Conservation (phyloP, 2,329 filamentous ascomycete genomes). For the Triangularia setosa region DNA sequence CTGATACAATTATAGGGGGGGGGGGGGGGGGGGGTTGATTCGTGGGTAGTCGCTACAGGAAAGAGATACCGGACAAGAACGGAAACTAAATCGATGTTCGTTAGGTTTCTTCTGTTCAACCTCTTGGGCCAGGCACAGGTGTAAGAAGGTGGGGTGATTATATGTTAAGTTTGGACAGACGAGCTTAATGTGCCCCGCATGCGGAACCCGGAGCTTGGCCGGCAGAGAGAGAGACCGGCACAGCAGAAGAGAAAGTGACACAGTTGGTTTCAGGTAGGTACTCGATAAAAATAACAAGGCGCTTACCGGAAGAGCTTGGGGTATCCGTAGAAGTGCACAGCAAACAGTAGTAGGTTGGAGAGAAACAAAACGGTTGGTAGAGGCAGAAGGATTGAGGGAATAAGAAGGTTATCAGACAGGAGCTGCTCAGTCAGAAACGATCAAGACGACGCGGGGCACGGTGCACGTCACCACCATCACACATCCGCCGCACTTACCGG, state of each 20-base stretch:
- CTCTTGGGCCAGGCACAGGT: background rate
- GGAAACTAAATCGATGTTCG: background rate
- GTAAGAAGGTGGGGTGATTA: background rate
- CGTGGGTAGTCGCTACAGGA: background rate
- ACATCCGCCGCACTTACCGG: background rate
- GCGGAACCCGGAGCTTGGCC: background rate
- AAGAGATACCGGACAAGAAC: background rate
- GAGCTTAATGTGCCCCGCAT: background rate
- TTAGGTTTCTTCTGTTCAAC: background rate
- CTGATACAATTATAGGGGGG: conserved; percentile 24
- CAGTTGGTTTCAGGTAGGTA: background rate
- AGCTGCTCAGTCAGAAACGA: background rate
- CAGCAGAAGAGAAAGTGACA: background rate
- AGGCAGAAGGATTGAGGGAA: background rate
- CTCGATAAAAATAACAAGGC: background rate
- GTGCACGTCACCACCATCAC: background rate
- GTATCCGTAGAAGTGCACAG: background rate
- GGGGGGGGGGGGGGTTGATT: background rate
- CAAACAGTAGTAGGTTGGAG: background rate
- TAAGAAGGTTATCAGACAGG: background rate
- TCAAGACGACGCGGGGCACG: conserved; percentile 1
- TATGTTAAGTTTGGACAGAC: background rate
- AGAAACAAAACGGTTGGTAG: background rate
- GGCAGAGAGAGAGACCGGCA: background rate
- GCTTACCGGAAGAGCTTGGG: background rate